Evolutionary conservation across 1,139 yeast genomes (phyloP).

Genomic region (Lizanozyma gosingica): DNA sequence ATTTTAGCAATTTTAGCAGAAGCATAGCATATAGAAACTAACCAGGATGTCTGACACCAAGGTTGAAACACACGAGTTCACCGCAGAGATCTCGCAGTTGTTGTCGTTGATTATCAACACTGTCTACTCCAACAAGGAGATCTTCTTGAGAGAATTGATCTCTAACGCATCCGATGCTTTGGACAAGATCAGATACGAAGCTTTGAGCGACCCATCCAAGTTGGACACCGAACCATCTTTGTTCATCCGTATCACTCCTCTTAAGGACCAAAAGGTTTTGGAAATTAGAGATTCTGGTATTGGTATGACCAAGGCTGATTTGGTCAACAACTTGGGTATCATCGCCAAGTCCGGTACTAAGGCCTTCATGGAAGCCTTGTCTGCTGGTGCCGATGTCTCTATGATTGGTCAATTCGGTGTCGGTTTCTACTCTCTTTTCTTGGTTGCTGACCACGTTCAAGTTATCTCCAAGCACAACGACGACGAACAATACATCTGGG

Average conservation of each 20-base stretch:
- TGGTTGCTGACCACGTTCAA: conserved; percentile 98
- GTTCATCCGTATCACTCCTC: conserved; percentile 95
- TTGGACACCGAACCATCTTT: conserved; percentile 94
- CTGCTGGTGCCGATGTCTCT: conserved; percentile 99
- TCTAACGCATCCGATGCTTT: conserved; percentile 97
- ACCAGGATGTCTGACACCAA: conserved; percentile 46
- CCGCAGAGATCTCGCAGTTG: conserved; percentile 99
- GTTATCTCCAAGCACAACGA: conserved; percentile 98
- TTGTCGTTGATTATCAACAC: conserved; percentile 99
- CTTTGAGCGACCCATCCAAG: conserved; percentile 84
- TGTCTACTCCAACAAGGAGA: conserved; percentile 98
- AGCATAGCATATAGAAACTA: not conserved
- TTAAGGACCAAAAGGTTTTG: conserved; percentile 85
- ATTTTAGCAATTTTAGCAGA: not conserved
- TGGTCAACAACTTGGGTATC: conserved; percentile 98
- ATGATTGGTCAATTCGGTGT: conserved; percentile 99
- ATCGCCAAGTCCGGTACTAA: conserved; percentile 99
- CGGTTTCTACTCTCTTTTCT: conserved; percentile 99
- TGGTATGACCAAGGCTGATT: conserved; percentile 99
- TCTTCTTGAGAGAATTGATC: conserved; percentile 97
- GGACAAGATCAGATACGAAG: conserved; percentile 96
- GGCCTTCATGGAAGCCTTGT: conserved; percentile 98
- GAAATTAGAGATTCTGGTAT: conserved; percentile 99
- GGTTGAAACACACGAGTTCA: conserved; percentile 88
- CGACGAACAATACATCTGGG: conserved; percentile 99